phyloP scores from a whole-genome alignment of 805 yeast species.

The Metschnikowia proteae region DNA sequence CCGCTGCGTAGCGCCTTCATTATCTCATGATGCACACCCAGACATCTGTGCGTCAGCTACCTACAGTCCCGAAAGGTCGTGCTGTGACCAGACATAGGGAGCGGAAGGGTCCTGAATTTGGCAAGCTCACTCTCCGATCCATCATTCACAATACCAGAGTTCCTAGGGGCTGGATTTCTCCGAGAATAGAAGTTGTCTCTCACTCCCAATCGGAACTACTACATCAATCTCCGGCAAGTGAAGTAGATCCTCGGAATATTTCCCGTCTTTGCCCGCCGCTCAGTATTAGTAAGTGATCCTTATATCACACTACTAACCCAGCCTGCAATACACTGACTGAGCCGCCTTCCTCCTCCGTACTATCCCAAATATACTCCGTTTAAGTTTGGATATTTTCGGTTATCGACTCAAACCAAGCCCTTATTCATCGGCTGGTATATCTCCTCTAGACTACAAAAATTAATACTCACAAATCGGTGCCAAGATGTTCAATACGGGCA shows the following conservation, averaged over 20 bases:
- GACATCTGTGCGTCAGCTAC: constrained; percentile 2
- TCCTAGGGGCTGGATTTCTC: neutral
- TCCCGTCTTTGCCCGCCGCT: constrained; percentile 2
- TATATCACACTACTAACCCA: neutral
- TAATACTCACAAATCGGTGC: constrained; percentile 1
- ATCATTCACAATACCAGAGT: neutral
- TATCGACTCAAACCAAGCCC: neutral
- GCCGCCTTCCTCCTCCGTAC: neutral
- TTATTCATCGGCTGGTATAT: neutral
- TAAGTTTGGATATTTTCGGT: neutral
- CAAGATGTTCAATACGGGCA: constrained; percentile 40
- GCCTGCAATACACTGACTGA: neutral
- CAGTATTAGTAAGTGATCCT: constrained; percentile 4
- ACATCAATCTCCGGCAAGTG: neutral
- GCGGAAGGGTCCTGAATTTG: constrained; percentile 6
- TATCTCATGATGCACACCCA: constrained; percentile 1
- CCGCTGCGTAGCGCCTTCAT: neutral
- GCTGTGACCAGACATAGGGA: constrained; percentile 2
- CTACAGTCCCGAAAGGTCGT: constrained; percentile 5
- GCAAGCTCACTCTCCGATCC: neutral
- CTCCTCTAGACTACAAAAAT: neutral
- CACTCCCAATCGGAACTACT: neutral
- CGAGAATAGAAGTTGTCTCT: neutral
- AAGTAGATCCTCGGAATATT: neutral
- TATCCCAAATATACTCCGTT: neutral